Conservation (phyloP, 192 early-diverging fungal species). For the Coemansia sp. region DNA sequence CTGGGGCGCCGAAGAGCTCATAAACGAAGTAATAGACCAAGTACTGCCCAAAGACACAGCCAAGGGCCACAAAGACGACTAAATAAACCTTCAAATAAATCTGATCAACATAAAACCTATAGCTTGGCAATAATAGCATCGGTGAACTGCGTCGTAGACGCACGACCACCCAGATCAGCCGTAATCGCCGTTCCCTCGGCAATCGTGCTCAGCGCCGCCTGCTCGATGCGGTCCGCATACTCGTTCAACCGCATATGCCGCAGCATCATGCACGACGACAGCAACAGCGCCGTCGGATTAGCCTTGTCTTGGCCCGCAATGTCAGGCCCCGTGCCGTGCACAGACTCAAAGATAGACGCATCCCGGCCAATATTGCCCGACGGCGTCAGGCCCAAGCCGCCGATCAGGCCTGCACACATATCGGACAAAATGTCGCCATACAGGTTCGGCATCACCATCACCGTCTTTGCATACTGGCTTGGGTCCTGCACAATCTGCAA, state of each 20-base stretch:
- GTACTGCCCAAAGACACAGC: not conserved
- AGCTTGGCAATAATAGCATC: constrained; percentile 78
- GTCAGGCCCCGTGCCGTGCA: constrained; percentile 95
- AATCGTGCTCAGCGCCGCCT: constrained; percentile 90
- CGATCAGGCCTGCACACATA: constrained; percentile 97
- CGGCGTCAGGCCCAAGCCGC: constrained; percentile 96
- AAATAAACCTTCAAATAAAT: not conserved
- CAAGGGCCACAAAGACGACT: constrained; percentile 2
- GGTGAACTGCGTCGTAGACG: constrained; percentile 82
- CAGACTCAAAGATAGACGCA: constrained; percentile 96
- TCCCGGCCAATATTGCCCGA: constrained; percentile 98
- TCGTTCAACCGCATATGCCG: constrained; percentile 87
- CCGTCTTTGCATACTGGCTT: constrained; percentile 80
- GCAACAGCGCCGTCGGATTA: constrained; percentile 91
- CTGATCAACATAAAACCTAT: constrained; percentile 4
- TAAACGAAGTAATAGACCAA: not conserved
- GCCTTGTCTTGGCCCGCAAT: constrained; percentile 96
- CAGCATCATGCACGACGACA: constrained; percentile 98
- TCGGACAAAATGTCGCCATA: constrained; percentile 99
- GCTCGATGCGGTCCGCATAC: constrained; percentile 83
- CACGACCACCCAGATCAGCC: constrained; percentile 85
- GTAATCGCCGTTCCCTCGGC: constrained; percentile 88
- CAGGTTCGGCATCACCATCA: constrained; percentile 99
- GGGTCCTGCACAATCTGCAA: constrained; percentile 95
- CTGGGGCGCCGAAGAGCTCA: constrained; percentile 6